Evolutionary conservation across 805 yeast species (phyloP).

Genomic region (Zygoascus ofunaensis): DNA sequence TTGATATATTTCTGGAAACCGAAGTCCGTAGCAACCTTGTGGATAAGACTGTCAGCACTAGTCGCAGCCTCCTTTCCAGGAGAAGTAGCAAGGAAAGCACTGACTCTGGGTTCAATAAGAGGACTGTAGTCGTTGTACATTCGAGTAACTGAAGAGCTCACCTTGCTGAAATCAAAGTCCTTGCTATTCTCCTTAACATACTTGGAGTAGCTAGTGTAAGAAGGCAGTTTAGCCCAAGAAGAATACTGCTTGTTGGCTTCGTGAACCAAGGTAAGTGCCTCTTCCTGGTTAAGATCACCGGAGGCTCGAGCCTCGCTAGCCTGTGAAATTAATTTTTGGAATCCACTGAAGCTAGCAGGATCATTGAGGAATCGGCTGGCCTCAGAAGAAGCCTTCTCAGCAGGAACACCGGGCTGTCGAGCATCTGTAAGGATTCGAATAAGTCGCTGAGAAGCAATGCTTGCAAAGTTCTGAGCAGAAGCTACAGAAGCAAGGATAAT

Average conservation of each 20-base stretch:
- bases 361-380: slow-evolving; percentile 15
- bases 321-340: slow-evolving; percentile 10
- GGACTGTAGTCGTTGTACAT: slow-evolving; percentile 6
- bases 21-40: slow-evolving; percentile 16
- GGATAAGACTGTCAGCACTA: slow-evolving; percentile 11
- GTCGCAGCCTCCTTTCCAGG: slow-evolving; percentile 8
- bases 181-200: slow-evolving; percentile 16
- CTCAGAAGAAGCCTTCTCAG: slow-evolving; percentile 15
- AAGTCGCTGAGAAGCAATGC: slow-evolving; percentile 5
- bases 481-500: slow-evolving; percentile 5
- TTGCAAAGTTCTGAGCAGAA: slow-evolving; percentile 7
- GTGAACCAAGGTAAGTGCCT: slow-evolving; percentile 8
- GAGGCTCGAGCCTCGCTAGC: slow-evolving; percentile 5
- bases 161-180: slow-evolving; percentile 21
- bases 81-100: slow-evolving; percentile 12
- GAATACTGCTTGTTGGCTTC: slow-evolving; percentile 14
- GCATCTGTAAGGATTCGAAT: slow-evolving; percentile 6
- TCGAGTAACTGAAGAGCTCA: slow-evolving; percentile 15
- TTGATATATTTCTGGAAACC: slow-evolving; percentile 8
- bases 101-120: slow-evolving; percentile 7
- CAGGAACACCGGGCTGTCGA: slow-evolving; percentile 11
- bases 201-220: slow-evolving; percentile 15
- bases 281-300: slow-evolving; percentile 4
- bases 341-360: slow-evolving; percentile 12
- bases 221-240: slow-evolving; percentile 14